phyloP scores from a whole-genome alignment of 2,329 filamentous ascomycete genomes.

The Lomentospora prolificans region DNA sequence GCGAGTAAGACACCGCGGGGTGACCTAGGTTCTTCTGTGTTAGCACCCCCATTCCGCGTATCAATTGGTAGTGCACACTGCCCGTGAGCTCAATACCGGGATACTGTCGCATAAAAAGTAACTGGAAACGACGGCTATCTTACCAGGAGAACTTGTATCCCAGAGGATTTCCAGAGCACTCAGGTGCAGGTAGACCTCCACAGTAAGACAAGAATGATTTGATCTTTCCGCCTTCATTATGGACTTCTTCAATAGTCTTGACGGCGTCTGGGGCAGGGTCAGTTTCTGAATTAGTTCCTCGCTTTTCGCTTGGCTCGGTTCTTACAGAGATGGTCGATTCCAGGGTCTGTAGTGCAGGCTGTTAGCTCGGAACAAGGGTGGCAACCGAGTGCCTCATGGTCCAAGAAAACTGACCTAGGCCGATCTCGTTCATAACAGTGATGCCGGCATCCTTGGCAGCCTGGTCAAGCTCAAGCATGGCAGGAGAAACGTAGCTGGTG shows the following conservation, averaged over 20 bases:
- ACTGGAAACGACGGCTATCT: too few species aligned
- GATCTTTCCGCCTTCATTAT: constrained; percentile 79
- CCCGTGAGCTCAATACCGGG: too few species aligned
- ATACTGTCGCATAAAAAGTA: too few species aligned
- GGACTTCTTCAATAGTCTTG: constrained; percentile 81
- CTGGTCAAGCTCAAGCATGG: constrained; percentile 81
- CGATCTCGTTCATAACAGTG: constrained; percentile 97
- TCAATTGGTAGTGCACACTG: too few species aligned
- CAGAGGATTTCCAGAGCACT: constrained; percentile 76
- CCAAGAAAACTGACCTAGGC: constrained; percentile 37
- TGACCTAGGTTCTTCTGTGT: constrained; percentile 16
- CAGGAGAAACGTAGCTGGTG: constrained; percentile 84
- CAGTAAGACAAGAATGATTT: constrained; percentile 75
- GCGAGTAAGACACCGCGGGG: constrained; percentile 80
- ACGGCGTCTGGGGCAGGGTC: constrained; percentile 51
- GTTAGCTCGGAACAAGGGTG: constrained; percentile 12
- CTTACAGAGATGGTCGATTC: constrained; percentile 55
- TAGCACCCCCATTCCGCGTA: too few species aligned
- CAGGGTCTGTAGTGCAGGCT: constrained; percentile 42
- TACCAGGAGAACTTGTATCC: constrained; percentile 82
- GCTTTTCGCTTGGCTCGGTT: constrained; percentile 11
- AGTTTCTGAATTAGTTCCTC: constrained; percentile 21
- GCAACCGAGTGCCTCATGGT: too few species aligned
- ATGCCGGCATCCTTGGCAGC: constrained; percentile 83
- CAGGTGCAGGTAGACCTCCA: constrained; percentile 62